Evolutionary conservation across 2,329 filamentous ascomycete species (phyloP), one percentile per base, ranked within the genome.

Genomic region (Monosporascus sp.): DNA sequence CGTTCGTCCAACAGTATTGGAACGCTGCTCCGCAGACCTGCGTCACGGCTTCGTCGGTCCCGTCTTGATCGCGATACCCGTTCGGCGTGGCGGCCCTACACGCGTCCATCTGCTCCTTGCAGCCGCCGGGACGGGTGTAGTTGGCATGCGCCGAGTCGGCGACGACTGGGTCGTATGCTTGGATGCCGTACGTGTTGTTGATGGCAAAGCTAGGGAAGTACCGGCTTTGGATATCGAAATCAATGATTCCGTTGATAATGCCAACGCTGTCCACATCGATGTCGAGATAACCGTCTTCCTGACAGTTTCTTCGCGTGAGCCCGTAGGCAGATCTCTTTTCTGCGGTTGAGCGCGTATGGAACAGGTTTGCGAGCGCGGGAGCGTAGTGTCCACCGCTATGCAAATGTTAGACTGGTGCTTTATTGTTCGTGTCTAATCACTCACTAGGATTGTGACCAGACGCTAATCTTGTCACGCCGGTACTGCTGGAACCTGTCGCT

Each of bases 401-500:
- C 8, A 37, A 16, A 16, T 24, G 27, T 55, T 20, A 51, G 8
- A 37, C 16, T n/a, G 7, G 0, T 5, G 16, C 14, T 26, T 7
- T 31, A 27, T 31, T 26, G 22, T 6, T n/a, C 3, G 8, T 41
- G 24, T 17, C 9, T 26, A 16, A 11, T 22, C 5, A 58, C 59
- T 51, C 47, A 60, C 57, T 60, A 61, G 7, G 68, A 71, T 53
- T 76, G 71, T 0, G 72, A 70, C 48, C 61, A 68, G 26, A 77
- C 66, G 17, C 68, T 71, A 50, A 76, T 71, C 54, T 81, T 61
- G 16, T 60, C 53, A 4, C 62, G 62, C 58, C 77, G 76, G 58
- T 83, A 81, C 41, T 71, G 70, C 0, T 78, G 76, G 50, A 83
- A 83, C 50, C 59, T 61, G 34, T 8, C 9, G 22, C 19, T 20